These are phyloP conservation scores for Crithidia acanthocephali DNA, from an alignment of 208 protist species.

Conservation along the genomic window DNA sequence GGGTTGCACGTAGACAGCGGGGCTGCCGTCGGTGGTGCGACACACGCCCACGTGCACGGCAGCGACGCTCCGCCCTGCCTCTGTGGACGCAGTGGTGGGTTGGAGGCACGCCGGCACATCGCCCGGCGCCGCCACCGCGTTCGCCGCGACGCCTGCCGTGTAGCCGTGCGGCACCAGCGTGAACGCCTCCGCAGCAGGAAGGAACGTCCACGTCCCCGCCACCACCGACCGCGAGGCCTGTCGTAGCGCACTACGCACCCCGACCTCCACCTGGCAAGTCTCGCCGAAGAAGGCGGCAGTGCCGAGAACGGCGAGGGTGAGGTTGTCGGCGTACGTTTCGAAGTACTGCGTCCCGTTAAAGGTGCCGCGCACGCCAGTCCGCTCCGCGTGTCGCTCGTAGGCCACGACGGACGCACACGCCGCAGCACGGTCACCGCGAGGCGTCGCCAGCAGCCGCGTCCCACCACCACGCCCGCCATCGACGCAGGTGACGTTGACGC, in stretches of 20 bases:
- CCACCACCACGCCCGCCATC: constrained; percentile 23
- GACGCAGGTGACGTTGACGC: constrained; percentile 25
- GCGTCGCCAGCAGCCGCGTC: constrained; percentile 28
- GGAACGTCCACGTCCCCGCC: constrained; percentile 31
- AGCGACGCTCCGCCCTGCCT: neutral
- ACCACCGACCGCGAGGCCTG: constrained; percentile 23
- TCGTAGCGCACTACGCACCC: constrained; percentile 22
- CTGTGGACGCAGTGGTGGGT: neutral
- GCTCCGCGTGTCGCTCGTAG: constrained; percentile 38
- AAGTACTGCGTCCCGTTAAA: constrained; percentile 26
- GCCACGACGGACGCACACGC: constrained; percentile 23
- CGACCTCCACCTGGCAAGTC: constrained; percentile 29
- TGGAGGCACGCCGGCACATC: constrained; percentile 1
- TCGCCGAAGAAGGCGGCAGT: constrained; percentile 34
- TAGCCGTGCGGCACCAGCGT: constrained; percentile 11
- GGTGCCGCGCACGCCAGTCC: constrained; percentile 18
- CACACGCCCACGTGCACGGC: constrained; percentile 27
- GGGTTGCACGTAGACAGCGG: constrained; percentile 23
- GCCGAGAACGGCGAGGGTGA: constrained; percentile 25
- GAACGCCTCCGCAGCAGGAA: constrained; percentile 16
- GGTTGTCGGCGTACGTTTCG: constrained; percentile 33
- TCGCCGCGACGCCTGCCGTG: neutral
- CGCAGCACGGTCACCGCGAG: constrained; percentile 9
- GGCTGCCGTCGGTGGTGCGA: neutral
- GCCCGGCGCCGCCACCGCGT: neutral